Percentiles rank a stretch among this genome's conserved stretches.
Conservation (phyloP, 495 filamentous ascomycete genomes). For the Penicillium waksmanii region DNA sequence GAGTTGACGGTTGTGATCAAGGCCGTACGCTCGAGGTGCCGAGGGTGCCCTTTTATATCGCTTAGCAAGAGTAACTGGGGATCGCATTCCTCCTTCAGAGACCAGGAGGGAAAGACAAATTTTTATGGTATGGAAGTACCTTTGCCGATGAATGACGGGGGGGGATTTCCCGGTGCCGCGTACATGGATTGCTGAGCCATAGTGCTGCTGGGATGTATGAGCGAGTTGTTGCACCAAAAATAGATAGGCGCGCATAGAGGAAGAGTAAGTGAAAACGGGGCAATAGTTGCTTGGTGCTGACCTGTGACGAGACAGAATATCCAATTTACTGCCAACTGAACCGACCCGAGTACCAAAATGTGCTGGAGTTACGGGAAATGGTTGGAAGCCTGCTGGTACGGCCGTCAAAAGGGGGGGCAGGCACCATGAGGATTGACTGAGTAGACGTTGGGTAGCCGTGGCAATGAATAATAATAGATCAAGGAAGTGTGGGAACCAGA, state of each 20-base stretch:
- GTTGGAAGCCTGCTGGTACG: slow-evolving; percentile 38
- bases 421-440: slow-evolving; percentile 37
- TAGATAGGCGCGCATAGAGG: slow-evolving; percentile 1
- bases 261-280: slow-evolving; percentile 9
- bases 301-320: slow-evolving; percentile 48
- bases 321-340: slow-evolving; percentile 39
- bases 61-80: slow-evolving; percentile 31
- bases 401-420: slow-evolving; percentile 37
- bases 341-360: slow-evolving; percentile 37
- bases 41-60: slow-evolving; percentile 39
- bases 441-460: slow-evolving; percentile 3
- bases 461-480: neutral
- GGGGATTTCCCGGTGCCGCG: slow-evolving; percentile 34
- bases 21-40: slow-evolving; percentile 33
- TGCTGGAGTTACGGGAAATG: slow-evolving; percentile 38
- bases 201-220: slow-evolving; percentile 38
- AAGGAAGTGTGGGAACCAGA: slow-evolving; percentile 2
- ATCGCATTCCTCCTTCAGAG: slow-evolving; percentile 11
- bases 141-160: slow-evolving; percentile 50
- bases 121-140: slow-evolving; percentile 38
- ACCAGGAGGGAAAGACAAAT: slow-evolving; percentile 14
- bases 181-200: slow-evolving; percentile 43
- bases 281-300: slow-evolving; percentile 36
- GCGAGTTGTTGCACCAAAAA: slow-evolving; percentile 19
- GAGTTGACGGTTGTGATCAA: slow-evolving; percentile 35